Evolutionary conservation across 805 yeast species (phyloP).

Genomic region (Ogataea ramenticola): DNA sequence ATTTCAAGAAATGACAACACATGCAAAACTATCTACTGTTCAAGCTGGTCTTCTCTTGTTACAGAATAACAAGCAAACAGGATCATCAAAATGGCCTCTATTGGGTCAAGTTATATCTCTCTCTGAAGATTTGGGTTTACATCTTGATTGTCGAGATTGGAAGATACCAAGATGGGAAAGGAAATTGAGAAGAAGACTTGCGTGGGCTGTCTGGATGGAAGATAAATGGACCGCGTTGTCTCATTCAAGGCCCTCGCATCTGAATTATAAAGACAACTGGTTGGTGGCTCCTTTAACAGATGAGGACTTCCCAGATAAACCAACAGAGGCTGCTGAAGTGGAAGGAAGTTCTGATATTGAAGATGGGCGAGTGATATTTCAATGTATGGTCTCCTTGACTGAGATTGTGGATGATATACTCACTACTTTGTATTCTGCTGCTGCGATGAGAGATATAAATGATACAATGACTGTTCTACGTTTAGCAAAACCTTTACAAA

Average conservation of each 20-base stretch:
- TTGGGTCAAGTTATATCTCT: conserved; percentile 49
- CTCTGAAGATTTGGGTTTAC: conserved; percentile 81
- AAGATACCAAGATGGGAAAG: conserved; percentile 23
- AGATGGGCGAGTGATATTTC: conserved; percentile 36
- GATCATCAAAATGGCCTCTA: conserved; percentile 1
- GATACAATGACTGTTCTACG: conserved; percentile 31
- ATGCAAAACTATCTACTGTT: conserved; percentile 6
- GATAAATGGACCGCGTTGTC: conserved; percentile 29
- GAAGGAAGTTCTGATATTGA: conserved; percentile 55
- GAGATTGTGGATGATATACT: conserved; percentile 31
- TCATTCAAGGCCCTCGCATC: conserved; percentile 25
- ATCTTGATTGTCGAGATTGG: conserved; percentile 33
- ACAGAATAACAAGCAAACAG: conserved; percentile 4
- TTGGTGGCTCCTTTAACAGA: conserved; percentile 51
- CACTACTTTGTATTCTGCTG: conserved; percentile 32
- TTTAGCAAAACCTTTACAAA: conserved; percentile 36
- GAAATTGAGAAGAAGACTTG: conserved; percentile 21
- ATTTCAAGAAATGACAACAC: conserved; percentile 3
- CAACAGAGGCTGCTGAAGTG: conserved; percentile 15
- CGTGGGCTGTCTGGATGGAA: conserved; percentile 25
- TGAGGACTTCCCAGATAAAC: conserved; percentile 49
- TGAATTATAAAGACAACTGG: conserved; percentile 36
- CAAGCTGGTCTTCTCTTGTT: conserved; percentile 7
- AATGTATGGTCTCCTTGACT: conserved; percentile 29
- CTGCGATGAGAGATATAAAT: conserved; percentile 29